Percentiles rank a stretch among this genome's conserved stretches.
These are phyloP conservation scores for Trametes versicolor DNA, from an alignment of 1,284 basidiomycete genomes.

Conservation along the genomic window DNA sequence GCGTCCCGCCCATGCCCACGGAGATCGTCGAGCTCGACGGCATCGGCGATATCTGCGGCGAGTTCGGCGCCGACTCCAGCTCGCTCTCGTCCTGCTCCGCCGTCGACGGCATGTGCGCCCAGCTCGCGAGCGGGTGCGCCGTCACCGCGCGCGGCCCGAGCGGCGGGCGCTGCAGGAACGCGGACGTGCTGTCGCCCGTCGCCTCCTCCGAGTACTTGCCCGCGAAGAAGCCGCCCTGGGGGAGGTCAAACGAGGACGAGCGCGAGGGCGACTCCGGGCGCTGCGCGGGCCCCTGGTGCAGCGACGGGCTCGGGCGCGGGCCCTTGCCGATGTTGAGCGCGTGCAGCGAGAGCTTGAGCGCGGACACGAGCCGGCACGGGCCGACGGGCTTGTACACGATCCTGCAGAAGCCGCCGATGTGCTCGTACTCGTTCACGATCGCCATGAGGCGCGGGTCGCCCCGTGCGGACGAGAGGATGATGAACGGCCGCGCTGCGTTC, in stretches of 20 bases:
- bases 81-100: conserved; percentile 46
- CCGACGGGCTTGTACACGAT: conserved; percentile 92
- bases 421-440: conserved; percentile 75
- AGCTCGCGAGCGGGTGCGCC: conserved; percentile 54
- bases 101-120: conserved; percentile 47
- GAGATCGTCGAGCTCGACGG: conserved; percentile 58
- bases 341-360: conserved; percentile 79
- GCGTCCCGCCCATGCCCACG: conserved; percentile 66
- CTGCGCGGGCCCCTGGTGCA: conserved; percentile 2
- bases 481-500: conserved; percentile 72
- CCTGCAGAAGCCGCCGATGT: conserved; percentile 87
- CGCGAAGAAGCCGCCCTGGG: conserved; percentile 36
- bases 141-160: conserved; percentile 61
- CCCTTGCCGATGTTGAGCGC: conserved; percentile 61
- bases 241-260: conserved; percentile 30
- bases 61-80: conserved; percentile 33
- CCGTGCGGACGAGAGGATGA: conserved; percentile 78
- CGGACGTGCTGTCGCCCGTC: conserved; percentile 13
- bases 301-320: conserved; percentile 18
- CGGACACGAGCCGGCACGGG: conserved; percentile 76
- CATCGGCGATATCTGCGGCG: conserved; percentile 39
- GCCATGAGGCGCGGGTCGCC: conserved; percentile 72
- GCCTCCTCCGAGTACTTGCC: conserved; percentile 65
- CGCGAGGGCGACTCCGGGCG: conserved; percentile 24
- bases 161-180: conserved; percentile 47